Evolutionary conservation across 495 filamentous ascomycete species (phyloP).

Genomic region (Penicillium argentinense): DNA sequence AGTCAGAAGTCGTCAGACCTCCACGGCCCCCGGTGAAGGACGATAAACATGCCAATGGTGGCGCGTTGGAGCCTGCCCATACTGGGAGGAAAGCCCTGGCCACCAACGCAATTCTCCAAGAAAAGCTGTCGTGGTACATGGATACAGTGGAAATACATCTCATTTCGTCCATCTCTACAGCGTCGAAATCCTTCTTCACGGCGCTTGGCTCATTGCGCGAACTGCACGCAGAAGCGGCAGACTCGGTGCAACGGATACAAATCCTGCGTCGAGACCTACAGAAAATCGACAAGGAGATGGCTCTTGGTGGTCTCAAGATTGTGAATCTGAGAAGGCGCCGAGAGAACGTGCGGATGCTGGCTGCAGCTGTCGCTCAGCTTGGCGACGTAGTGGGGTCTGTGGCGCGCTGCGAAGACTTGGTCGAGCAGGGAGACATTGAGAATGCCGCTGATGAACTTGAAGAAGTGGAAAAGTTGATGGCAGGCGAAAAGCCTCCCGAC

Average conservation of each 20-base stretch:
- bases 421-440: constrained; percentile 79
- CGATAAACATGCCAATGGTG: constrained; percentile 60
- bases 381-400: constrained; percentile 74
- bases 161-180: constrained; percentile 92
- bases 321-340: constrained; percentile 75
- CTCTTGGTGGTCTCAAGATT: constrained; percentile 79
- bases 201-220: constrained; percentile 88
- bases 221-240: constrained; percentile 86
- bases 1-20: constrained; percentile 84
- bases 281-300: constrained; percentile 83
- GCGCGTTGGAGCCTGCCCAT: constrained; percentile 50
- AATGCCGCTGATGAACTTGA: constrained; percentile 75
- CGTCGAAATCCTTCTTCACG: constrained; percentile 94
- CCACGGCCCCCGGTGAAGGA: constrained; percentile 55
- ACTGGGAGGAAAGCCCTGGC: constrained; percentile 78
- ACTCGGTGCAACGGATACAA: constrained; percentile 86
- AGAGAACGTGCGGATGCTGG: constrained; percentile 82
- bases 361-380: constrained; percentile 80
- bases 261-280: constrained; percentile 73
- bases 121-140: constrained; percentile 99
- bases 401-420: constrained; percentile 71
- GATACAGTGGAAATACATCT: constrained; percentile 98
- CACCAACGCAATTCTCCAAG: constrained; percentile 97
- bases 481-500: constrained; percentile 55
- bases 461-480: constrained; percentile 72